Evolutionary conservation across 805 yeast genomes (phyloP).

Genomic region (Diddensiella caesifluorescens): DNA sequence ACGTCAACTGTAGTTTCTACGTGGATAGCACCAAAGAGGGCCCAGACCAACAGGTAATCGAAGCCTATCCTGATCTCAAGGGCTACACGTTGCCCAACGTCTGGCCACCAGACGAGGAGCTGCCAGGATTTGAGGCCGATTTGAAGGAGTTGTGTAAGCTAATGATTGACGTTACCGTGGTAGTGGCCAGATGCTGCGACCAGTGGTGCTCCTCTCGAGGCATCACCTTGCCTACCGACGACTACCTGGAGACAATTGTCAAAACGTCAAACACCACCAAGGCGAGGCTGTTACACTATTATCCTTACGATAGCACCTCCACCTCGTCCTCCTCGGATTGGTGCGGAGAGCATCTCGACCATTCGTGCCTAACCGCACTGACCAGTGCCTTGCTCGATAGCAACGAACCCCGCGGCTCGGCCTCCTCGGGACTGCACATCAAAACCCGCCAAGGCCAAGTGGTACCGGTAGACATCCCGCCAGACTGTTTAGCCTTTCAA

Average conservation of each 20-base stretch:
- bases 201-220: slow-evolving; percentile 31
- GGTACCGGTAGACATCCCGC: slow-evolving; percentile 50
- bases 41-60: slow-evolving; percentile 31
- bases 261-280: slow-evolving; percentile 48
- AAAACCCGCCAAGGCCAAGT: slow-evolving; percentile 40
- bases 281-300: slow-evolving; percentile 54
- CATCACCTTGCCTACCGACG: slow-evolving; percentile 8
- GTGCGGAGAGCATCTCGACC: slow-evolving; percentile 63
- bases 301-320: slow-evolving; percentile 29
- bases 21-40: slow-evolving; percentile 42
- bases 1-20: slow-evolving; percentile 54
- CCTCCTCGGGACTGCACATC: slow-evolving; percentile 43
- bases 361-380: slow-evolving; percentile 54
- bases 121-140: slow-evolving; percentile 25
- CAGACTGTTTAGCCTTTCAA: slow-evolving; percentile 54
- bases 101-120: slow-evolving; percentile 42
- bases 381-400: slow-evolving; percentile 47
- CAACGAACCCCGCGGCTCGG: slow-evolving; percentile 26
- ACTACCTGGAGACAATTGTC: slow-evolving; percentile 43
- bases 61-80: slow-evolving; percentile 32
- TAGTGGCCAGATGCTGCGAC: slow-evolving; percentile 54
- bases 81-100: slow-evolving; percentile 47
- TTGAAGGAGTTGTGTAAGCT: slow-evolving; percentile 35
- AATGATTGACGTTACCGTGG: slow-evolving; percentile 44
- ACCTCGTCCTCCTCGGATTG: slow-evolving; percentile 30